These are phyloP conservation scores for Candida piceae DNA, from an alignment of 805 yeast species.

Conservation along the genomic window DNA sequence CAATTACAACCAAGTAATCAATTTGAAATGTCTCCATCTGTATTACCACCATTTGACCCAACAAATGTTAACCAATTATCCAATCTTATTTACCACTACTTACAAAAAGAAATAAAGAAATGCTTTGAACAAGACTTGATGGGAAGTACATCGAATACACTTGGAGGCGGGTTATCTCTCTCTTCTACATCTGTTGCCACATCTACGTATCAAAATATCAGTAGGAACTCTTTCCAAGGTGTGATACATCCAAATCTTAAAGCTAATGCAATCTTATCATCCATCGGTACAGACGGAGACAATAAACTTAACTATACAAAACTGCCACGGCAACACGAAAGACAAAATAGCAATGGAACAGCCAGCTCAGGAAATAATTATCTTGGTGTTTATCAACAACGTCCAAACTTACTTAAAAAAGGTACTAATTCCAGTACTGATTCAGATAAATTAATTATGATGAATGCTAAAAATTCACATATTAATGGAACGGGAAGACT, in stretches of 20 bases:
- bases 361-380: no score
- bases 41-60: background rate
- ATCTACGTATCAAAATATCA: conserved; percentile 13
- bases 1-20: background rate
- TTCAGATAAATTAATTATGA: no score
- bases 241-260: no score
- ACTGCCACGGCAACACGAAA: no score
- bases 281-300: background rate
- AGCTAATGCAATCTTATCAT: background rate
- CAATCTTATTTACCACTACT: conserved; percentile 7
- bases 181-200: conserved; percentile 6
- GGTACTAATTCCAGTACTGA: no score
- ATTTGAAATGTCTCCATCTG: background rate
- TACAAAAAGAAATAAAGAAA: conserved; percentile 7
- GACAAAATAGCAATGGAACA: no score
- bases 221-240: background rate
- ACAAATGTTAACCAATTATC: conserved; percentile 8
- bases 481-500: background rate
- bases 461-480: background rate
- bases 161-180: conserved; percentile 9
- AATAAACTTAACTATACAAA: no score
- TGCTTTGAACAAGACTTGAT: conserved; percentile 7
- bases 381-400: no score
- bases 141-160: conserved; percentile 6
- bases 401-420: background rate